Conservation (phyloP, 1,284 basidiomycete species). For the Laetiporus sulphureus region DNA sequence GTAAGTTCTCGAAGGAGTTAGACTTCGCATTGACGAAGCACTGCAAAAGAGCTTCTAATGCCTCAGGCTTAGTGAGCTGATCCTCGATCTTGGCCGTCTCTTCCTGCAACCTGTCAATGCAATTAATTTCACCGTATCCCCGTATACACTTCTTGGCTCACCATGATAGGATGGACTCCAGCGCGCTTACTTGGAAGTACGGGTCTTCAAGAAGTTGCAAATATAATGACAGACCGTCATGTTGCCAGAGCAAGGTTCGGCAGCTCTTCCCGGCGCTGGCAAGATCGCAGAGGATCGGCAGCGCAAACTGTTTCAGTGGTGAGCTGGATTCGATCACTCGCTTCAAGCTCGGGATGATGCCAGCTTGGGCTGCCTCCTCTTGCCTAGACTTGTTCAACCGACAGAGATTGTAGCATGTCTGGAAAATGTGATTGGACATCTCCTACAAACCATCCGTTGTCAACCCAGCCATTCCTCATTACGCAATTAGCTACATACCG, state of each 20-base stretch:
- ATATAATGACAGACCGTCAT: slow-evolving; percentile 80
- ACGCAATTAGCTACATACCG: slow-evolving; percentile 46
- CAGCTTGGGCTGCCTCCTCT: slow-evolving; percentile 94
- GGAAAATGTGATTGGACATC: slow-evolving; percentile 90
- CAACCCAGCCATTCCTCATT: background rate
- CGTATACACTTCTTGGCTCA: slow-evolving; percentile 36
- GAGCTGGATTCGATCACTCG: slow-evolving; percentile 83
- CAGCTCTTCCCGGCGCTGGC: slow-evolving; percentile 91
- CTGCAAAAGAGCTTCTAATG: slow-evolving; percentile 70
- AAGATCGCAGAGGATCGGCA: slow-evolving; percentile 94
- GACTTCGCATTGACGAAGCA: slow-evolving; percentile 88
- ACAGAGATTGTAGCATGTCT: slow-evolving; percentile 92
- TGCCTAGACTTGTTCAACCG: slow-evolving; percentile 91
- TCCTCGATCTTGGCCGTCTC: slow-evolving; percentile 93
- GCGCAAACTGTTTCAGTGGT: slow-evolving; percentile 91
- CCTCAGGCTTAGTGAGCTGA: slow-evolving; percentile 62
- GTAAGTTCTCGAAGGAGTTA: slow-evolving; percentile 90
- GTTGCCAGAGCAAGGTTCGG: slow-evolving; percentile 82
- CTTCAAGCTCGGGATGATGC: slow-evolving; percentile 88
- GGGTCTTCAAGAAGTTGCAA: slow-evolving; percentile 83
- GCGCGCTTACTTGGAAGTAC: slow-evolving; percentile 92
- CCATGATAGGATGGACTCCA: slow-evolving; percentile 92
- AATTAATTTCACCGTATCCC: too few relatives aligned
- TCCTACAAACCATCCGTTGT: slow-evolving; percentile 46
- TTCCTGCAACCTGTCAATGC: slow-evolving; percentile 77